phyloP scores from a whole-genome alignment of 106 monocot species.

The Dendrobium catenatum region DNA sequence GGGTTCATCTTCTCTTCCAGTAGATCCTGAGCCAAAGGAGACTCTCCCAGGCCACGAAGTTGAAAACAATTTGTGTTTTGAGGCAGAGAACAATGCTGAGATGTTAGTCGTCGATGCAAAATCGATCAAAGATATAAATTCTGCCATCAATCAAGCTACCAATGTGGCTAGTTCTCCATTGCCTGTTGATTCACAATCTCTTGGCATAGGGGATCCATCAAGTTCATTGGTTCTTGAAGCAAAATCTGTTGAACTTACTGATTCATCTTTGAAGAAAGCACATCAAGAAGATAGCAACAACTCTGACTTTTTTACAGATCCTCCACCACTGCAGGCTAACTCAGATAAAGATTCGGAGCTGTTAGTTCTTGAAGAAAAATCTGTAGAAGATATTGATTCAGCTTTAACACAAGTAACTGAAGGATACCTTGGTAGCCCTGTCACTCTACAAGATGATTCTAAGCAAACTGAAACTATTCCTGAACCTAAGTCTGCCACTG shows the following conservation, averaged over 20 bases:
- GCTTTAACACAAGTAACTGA: not conserved
- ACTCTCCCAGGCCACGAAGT: not conserved
- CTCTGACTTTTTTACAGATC: not conserved
- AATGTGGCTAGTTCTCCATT: not conserved
- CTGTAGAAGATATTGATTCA: not conserved
- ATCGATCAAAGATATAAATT: not conserved
- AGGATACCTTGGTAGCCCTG: not conserved
- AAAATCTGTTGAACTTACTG: not conserved
- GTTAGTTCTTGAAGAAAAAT: not conserved
- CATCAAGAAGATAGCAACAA: not conserved
- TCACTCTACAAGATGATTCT: not conserved
- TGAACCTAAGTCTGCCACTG: not conserved
- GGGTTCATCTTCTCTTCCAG: not conserved
- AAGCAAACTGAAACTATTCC: slow-evolving; percentile 10
- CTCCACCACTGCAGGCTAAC: not conserved
- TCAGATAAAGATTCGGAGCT: not conserved
- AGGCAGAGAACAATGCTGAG: not conserved
- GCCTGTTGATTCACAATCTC: not conserved
- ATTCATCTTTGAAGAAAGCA: not conserved
- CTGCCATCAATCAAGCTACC: not conserved
- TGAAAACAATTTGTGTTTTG: not conserved
- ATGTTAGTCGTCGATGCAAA: not conserved
- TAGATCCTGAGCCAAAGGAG: not conserved
- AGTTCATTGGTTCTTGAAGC: not conserved
- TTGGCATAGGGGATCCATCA: not conserved